Percentiles rank a stretch among this genome's conserved stretches.
Evolutionary conservation across 2,329 filamentous ascomycete species (phyloP).

Genomic region (Aspergillaceae sp.): DNA sequence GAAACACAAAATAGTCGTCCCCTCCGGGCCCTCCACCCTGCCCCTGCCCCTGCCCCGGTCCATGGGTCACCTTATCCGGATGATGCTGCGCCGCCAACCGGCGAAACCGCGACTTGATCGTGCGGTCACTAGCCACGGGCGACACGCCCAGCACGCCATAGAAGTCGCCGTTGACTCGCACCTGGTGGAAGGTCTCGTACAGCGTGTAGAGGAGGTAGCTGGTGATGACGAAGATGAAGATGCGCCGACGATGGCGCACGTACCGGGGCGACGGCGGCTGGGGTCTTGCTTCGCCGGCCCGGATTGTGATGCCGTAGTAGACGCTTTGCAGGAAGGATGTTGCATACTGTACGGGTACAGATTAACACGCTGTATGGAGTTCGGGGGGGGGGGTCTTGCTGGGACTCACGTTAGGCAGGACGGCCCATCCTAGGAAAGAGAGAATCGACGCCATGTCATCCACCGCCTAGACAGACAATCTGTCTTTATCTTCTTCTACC

Average conservation of each 20-base stretch:
- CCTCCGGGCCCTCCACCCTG: slow-evolving; percentile 8
- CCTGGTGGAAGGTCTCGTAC: slow-evolving; percentile 79
- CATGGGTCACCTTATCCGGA: slow-evolving; percentile 64
- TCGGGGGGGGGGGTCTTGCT: not conserved
- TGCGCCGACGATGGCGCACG: slow-evolving; percentile 65
- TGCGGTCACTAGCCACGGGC: slow-evolving; percentile 59
- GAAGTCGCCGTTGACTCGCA: slow-evolving; percentile 64
- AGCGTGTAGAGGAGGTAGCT: slow-evolving; percentile 85
- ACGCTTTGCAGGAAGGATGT: slow-evolving; percentile 69
- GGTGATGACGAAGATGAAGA: slow-evolving; percentile 74
- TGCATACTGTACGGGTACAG: slow-evolving; percentile 50
- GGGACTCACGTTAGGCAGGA: slow-evolving; percentile 50
- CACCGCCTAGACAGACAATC: no score
- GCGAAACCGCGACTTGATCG: slow-evolving; percentile 77
- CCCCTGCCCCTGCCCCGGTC: slow-evolving; percentile 17
- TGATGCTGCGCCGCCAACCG: slow-evolving; percentile 62
- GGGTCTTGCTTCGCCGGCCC: slow-evolving; percentile 76
- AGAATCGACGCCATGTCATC: slow-evolving; percentile 36
- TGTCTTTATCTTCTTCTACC: not conserved
- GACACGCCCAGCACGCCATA: slow-evolving; percentile 69
- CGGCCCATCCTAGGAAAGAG: slow-evolving; percentile 53
- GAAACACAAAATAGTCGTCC: slow-evolving; percentile 62
- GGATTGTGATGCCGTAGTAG: slow-evolving; percentile 82
- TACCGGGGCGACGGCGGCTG: slow-evolving; percentile 58
- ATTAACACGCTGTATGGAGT: slow-evolving; percentile 1